Base-by-base conservation (phyloP, 805 yeast genomes). In the Sugiyamaella americana region DNA sequence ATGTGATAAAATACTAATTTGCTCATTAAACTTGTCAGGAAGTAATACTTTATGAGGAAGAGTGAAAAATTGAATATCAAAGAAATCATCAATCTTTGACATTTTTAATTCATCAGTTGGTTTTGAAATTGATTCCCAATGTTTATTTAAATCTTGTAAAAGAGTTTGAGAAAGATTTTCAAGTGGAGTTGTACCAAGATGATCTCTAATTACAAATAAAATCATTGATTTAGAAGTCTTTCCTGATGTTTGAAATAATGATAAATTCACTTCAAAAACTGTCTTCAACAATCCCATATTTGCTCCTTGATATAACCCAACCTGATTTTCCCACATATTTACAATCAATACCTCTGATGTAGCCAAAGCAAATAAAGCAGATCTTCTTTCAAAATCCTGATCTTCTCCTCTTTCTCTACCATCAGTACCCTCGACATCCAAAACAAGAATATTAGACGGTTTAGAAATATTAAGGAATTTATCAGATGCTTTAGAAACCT, bases 351-450 rank as follows among this genome's bases (percentile, higher is more conserved):
- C 80, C 60, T 93, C 98, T 13, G 93, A 80, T 0, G 96, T 89
- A 8, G 97, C 79, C 51, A 93, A 71, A 0, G 98, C 98, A 70
- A 93, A 93, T 37, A 93, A 69, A 0, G 98, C 98, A 1, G 96
- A 89, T 57, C 93, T 93, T 48, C 98, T 77, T 66, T 93, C 98
- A 64, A 93, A 93, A 66, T 93, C 98, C 66, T 93, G 97, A 65
- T 93, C 98, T 58, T 93, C 98, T 21, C 98, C 98, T 47, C 97
- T 77, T 67, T 93, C 98, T 50, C 96, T 76, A 41, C 98, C 98
- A 68, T 93, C 98, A 0, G 97, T 89, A 41, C 98, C 98, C 67
- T 93, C 98, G n/a, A 93, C 98, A 62, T 93, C 98, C 75, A 93
- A 76, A 2, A 93, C 94, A 51, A 87, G 74, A 8, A 87, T 71